These are phyloP conservation scores for Phalaenopsis equestris DNA, from an alignment of 106 monocot species.

Conservation along the genomic window DNA sequence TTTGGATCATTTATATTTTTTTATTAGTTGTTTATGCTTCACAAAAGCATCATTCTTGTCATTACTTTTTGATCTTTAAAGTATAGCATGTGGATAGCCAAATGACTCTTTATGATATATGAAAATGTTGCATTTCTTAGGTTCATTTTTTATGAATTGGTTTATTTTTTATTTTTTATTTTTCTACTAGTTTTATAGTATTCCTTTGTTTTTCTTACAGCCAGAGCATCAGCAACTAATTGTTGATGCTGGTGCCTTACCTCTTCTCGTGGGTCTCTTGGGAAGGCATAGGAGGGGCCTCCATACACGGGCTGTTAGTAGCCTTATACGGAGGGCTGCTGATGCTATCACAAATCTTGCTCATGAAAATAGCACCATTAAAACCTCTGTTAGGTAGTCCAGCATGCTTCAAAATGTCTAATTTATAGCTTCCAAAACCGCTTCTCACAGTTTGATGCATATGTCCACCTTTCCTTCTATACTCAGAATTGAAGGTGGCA, in stretches of 20 bases:
- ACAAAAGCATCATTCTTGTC: background rate
- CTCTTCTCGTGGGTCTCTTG: conserved; percentile 76
- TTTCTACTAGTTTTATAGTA: background rate
- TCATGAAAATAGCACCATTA: conserved; percentile 96
- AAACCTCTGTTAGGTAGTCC: conserved; percentile 80
- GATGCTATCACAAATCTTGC: conserved; percentile 99
- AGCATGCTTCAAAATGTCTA: background rate
- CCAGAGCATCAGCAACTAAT: conserved; percentile 97
- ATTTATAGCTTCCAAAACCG: background rate
- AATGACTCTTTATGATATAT: background rate
- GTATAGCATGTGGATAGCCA: background rate
- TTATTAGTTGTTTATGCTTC: background rate
- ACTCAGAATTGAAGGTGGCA: conserved; percentile 85
- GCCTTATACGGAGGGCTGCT: conserved; percentile 86
- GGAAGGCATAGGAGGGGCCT: conserved; percentile 53
- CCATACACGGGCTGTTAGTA: conserved; percentile 51
- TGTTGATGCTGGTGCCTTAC: conserved; percentile 94
- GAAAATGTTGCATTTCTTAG: background rate
- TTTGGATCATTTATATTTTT: background rate
- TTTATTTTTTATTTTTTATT: background rate
- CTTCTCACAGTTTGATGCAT: background rate
- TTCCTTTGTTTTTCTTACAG: conserved; percentile 36
- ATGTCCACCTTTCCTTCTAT: background rate
- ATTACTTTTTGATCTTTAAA: background rate
- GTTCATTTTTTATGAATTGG: background rate